A percentile compares a stretch with the other conserved stretches of the same genome.
These are phyloP conservation scores for Jaenimonas drosophilae DNA, from an alignment of 208 protist species.

Conservation along the genomic window DNA sequence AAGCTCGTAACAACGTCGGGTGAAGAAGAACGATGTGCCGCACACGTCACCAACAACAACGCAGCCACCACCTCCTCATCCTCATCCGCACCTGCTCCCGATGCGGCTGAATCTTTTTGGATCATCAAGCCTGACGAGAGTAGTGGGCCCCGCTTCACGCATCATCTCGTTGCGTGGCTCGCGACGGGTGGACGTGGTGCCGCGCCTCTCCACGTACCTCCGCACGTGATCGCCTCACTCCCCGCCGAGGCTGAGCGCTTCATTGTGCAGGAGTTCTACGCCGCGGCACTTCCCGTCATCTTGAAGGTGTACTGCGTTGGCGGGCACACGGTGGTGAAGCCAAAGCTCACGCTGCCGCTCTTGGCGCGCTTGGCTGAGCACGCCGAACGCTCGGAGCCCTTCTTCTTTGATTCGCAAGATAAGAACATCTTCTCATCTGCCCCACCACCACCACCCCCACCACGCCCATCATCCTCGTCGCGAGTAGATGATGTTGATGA, in stretches of 20 bases:
- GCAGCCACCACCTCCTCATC: too few relatives aligned
- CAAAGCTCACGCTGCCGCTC: conserved; percentile 41
- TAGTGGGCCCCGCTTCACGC: conserved; percentile 60
- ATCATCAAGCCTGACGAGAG: conserved; percentile 72
- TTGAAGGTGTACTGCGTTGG: conserved; percentile 82
- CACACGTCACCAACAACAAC: too few relatives aligned
- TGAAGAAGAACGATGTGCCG: too few relatives aligned
- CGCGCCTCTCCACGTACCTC: too few relatives aligned
- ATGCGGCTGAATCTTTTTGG: conserved; percentile 39
- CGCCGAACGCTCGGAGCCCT: too few relatives aligned
- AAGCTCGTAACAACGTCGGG: too few relatives aligned
- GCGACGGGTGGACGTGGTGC: conserved; percentile 8
- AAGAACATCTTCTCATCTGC: conserved; percentile 22
- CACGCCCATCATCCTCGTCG: conserved; percentile 2
- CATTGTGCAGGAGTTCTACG: conserved; percentile 66
- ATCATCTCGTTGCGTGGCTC: conserved; percentile 67
- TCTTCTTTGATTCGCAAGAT: conserved; percentile 60
- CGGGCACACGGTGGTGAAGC: conserved; percentile 35
- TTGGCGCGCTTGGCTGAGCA: conserved; percentile 7
- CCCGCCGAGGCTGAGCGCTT: conserved; percentile 27
- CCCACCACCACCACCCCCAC: conserved; percentile 4
- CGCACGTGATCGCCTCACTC: conserved; percentile 21
- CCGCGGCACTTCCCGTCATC: conserved; percentile 49
- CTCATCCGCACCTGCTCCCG: too few relatives aligned
- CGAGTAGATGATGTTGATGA: too few relatives aligned